These are phyloP conservation scores for Lecanosticta acicola DNA, from an alignment of 2,329 filamentous ascomycete genomes.

Conservation along the genomic window DNA sequence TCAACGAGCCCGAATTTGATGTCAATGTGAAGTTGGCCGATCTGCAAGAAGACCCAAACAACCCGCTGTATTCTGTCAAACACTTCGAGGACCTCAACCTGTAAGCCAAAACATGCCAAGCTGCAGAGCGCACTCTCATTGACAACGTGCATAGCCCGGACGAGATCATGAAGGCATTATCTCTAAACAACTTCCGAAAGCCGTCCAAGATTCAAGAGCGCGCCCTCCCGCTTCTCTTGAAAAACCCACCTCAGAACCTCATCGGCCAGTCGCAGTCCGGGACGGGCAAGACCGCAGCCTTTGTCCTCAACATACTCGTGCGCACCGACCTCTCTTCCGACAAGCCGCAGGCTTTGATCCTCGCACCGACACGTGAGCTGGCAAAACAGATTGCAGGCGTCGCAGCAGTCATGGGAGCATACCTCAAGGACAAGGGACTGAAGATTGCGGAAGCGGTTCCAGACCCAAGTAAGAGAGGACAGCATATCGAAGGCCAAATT, in stretches of 20 bases:
- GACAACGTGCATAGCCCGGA: constrained; percentile 42
- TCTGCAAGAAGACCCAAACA: constrained; percentile 77
- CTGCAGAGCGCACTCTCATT: constrained; percentile 1
- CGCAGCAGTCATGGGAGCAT: constrained; percentile 75
- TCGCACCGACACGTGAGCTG: constrained; percentile 89
- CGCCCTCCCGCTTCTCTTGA: constrained; percentile 81
- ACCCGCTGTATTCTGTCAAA: constrained; percentile 78
- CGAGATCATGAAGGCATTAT: constrained; percentile 69
- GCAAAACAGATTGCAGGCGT: constrained; percentile 91
- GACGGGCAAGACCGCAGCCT: constrained; percentile 95
- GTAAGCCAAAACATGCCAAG: constrained; percentile 50
- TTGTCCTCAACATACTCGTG: constrained; percentile 84
- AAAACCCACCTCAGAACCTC: constrained; percentile 84
- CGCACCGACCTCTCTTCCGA: constrained; percentile 70
- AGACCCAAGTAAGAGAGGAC: constrained; percentile 62
- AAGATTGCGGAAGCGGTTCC: constrained; percentile 78
- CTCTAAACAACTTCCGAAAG: constrained; percentile 80
- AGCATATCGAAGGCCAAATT: constrained; percentile 67
- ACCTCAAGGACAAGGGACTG: constrained; percentile 60
- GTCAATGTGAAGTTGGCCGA: constrained; percentile 92
- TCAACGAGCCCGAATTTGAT: constrained; percentile 69
- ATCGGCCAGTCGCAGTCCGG: constrained; percentile 99
- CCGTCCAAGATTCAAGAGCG: constrained; percentile 98
- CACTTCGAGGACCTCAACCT: constrained; percentile 81
- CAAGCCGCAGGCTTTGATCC: constrained; percentile 75